Conservation (phyloP, 306 rosid species). For the Oxytropis ochrocephala region DNA sequence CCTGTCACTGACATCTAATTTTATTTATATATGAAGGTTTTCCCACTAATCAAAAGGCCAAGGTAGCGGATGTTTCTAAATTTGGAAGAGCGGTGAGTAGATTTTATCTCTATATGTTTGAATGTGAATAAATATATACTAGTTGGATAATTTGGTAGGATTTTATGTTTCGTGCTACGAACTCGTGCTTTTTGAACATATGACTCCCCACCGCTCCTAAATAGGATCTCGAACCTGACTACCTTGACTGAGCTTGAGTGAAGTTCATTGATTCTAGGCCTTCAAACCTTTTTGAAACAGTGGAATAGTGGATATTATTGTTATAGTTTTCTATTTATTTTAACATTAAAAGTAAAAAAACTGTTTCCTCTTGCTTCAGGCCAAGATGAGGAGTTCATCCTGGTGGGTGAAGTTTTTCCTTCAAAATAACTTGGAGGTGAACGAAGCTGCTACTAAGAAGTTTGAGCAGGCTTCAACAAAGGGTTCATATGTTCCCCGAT, state of each 20-base stretch:
- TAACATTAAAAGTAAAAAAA: background rate
- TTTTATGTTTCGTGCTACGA: no score
- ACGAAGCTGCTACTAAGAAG: slow-evolving; percentile 50
- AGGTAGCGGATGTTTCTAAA: slow-evolving; percentile 62
- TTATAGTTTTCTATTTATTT: background rate
- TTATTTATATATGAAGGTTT: slow-evolving; percentile 35
- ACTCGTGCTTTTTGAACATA: no score
- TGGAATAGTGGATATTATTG: background rate
- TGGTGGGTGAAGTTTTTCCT: slow-evolving; percentile 61
- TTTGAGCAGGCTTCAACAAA: slow-evolving; percentile 47
- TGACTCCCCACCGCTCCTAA: no score
- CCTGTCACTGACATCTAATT: slow-evolving; percentile 10
- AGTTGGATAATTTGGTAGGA: no score
- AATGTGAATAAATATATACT: no score
- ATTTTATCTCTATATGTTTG: no score
- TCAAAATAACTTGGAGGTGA: slow-evolving; percentile 54
- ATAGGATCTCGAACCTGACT: no score
- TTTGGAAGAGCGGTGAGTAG: slow-evolving; percentile 66
- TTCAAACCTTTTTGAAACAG: background rate
- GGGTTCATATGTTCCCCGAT: slow-evolving; percentile 43
- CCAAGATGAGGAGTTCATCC: slow-evolving; percentile 68
- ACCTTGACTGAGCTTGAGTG: background rate
- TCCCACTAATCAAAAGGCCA: slow-evolving; percentile 49
- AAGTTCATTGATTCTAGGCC: background rate
- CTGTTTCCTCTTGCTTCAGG: slow-evolving; percentile 32